These are phyloP conservation scores for Salix suchowensis DNA, from an alignment of 345 rosid genomes.

Conservation along the genomic window DNA sequence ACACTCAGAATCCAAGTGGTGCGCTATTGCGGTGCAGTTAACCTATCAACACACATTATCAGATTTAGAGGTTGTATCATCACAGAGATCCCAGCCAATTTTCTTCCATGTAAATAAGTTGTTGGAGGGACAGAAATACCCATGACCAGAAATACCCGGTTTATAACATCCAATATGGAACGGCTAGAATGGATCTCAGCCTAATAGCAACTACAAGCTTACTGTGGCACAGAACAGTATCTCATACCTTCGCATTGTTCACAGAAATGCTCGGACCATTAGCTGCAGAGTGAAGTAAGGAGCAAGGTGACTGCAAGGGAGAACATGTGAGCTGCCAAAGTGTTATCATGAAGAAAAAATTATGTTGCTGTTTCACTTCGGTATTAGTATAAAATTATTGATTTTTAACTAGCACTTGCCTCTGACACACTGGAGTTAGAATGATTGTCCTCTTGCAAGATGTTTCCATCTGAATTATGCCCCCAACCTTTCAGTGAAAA, in stretches of 20 bases:
- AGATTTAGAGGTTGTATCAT: background rate
- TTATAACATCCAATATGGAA: background rate
- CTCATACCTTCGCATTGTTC: conserved; percentile 30
- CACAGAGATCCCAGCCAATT: background rate
- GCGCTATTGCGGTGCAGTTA: conserved; percentile 16
- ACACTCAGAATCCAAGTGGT: conserved; percentile 49
- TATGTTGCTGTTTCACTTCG: background rate
- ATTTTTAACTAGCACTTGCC: conserved; percentile 32
- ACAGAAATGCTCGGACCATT: conserved; percentile 22
- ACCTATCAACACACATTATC: conserved; percentile 21
- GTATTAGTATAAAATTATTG: background rate
- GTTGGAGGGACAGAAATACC: background rate
- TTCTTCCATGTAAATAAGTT: background rate
- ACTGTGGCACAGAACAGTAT: background rate
- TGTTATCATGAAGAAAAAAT: background rate
- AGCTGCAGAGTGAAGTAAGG: conserved; percentile 28
- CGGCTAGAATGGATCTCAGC: background rate
- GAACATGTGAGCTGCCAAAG: conserved; percentile 23
- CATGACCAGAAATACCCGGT: too few relatives aligned
- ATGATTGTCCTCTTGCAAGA: conserved; percentile 29
- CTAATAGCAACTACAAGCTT: background rate
- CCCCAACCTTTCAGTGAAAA: conserved; percentile 25
- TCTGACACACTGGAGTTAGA: conserved; percentile 27
- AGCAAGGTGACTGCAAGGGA: conserved; percentile 29
- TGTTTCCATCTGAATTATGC: conserved; percentile 28